Evolutionary conservation across 2,329 filamentous ascomycete species (phyloP), one percentile per base, ranked within the genome.

Genomic region (Colletotrichum viniferum): DNA sequence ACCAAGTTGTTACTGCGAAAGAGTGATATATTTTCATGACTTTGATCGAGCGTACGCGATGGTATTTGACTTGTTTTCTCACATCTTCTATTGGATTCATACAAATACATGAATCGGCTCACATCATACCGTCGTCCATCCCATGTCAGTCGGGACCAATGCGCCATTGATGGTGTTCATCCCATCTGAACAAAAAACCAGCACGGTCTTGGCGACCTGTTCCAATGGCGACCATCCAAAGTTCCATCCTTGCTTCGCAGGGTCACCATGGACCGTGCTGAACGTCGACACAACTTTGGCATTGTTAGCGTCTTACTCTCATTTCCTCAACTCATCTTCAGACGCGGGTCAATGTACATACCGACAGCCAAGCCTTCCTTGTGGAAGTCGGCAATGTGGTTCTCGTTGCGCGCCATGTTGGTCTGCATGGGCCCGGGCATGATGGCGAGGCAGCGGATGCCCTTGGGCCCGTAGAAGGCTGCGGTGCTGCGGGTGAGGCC

Each of bases 401-500:
- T 21, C 32, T 69, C 43, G 7, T 60, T 58, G 10, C 36, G 38
- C 3, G 74, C 78, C 65, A 92, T 91, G 76, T 91, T 91, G 13
- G 90, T 92, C 21, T 84, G 75, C 87, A 92, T 91, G n/a, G 83
- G 87, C 12, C 88, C 90, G 56, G 90, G 83, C 77, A 90, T 87
- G 21, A 70, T 70, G 8, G 71, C 66, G 1, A 74, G 21, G 26
- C 71, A 73, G 7, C 71, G 86, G 74, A 92, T 89, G 26, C 89
- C 89, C 80, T 88, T 87, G 24, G 83, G 82, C 0, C 86, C 87
- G 78, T 92, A 92, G 78, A 86, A 89, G 0, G 86, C 85, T 3
- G 90, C 90, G 10, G 89, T 92, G 81, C 89, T 92, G 80, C 88
- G 89, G 10, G 89, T 90, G 69, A 91, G 81, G 1, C 88, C 89